Percentiles rank a stretch among this genome's conserved stretches.
phyloP scores from a whole-genome alignment of 148 eudicot species.

The Camellia japonica region DNA sequence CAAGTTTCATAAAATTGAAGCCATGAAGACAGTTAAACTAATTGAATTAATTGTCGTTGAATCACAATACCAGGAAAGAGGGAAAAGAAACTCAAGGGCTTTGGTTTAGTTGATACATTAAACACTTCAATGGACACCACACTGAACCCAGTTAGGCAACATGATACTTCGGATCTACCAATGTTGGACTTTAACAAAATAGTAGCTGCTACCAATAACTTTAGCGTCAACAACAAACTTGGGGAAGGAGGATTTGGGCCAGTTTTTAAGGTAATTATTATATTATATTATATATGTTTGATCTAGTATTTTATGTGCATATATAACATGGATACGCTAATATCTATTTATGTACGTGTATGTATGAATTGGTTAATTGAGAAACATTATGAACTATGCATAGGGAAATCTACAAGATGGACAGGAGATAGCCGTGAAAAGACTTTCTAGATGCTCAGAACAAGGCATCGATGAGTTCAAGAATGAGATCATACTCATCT shows the following conservation, averaged over 20 bases:
- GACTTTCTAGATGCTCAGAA: slow-evolving; percentile 41
- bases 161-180: background rate
- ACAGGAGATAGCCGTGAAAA: slow-evolving; percentile 48
- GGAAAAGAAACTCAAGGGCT: too few relatives aligned
- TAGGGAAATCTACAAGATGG: slow-evolving; percentile 40
- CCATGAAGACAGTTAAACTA: too few relatives aligned
- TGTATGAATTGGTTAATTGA: background rate
- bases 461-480: slow-evolving; percentile 44
- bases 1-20: too few relatives aligned
- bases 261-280: background rate
- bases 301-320: too few relatives aligned
- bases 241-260: slow-evolving; percentile 42
- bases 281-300: too few relatives aligned
- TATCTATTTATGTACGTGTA: background rate
- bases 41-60: too few relatives aligned
- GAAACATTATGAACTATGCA: background rate
- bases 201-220: slow-evolving; percentile 28
- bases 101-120: too few relatives aligned
- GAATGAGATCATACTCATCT: slow-evolving; percentile 32
- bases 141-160: background rate
- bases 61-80: too few relatives aligned
- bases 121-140: too few relatives aligned
- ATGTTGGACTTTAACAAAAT: slow-evolving; percentile 1
- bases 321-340: too few relatives aligned
- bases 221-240: slow-evolving; percentile 23